Conservation (phyloP, 331 rosid species). For the Acacia pycnantha region DNA sequence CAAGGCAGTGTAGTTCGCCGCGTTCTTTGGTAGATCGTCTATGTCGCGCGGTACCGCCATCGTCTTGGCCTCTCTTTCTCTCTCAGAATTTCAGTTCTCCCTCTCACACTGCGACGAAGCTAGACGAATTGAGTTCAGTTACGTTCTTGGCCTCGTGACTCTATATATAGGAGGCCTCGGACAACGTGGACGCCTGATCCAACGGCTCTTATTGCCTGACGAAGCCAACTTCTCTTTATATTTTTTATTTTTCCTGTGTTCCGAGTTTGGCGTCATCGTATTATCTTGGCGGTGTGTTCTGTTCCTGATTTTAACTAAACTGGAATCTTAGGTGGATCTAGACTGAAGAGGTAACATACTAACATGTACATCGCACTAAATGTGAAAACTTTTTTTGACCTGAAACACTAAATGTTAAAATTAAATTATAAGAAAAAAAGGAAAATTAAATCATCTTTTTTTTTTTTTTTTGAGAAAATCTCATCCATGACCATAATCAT, state of each 20-base stretch:
- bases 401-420: too few relatives aligned
- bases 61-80: background rate
- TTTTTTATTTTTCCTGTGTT: background rate
- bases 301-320: background rate
- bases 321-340: too few relatives aligned
- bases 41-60: constrained; percentile 49
- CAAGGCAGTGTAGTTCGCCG: constrained; percentile 78
- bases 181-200: background rate
- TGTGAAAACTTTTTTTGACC: too few relatives aligned
- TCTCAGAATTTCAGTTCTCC: background rate
- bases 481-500: too few relatives aligned
- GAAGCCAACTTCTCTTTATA: background rate
- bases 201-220: background rate
- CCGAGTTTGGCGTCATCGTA: background rate
- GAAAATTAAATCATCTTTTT: too few relatives aligned
- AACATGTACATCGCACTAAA: too few relatives aligned
- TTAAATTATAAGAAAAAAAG: too few relatives aligned
- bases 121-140: background rate
- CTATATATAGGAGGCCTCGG: background rate
- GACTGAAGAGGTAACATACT: too few relatives aligned
- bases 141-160: background rate
- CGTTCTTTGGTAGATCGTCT: constrained; percentile 81
- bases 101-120: background rate
- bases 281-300: background rate
- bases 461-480: too few relatives aligned